Base-by-base conservation (phyloP, 2,329 filamentous ascomycete species). In the Rutstroemia sp. region DNA sequence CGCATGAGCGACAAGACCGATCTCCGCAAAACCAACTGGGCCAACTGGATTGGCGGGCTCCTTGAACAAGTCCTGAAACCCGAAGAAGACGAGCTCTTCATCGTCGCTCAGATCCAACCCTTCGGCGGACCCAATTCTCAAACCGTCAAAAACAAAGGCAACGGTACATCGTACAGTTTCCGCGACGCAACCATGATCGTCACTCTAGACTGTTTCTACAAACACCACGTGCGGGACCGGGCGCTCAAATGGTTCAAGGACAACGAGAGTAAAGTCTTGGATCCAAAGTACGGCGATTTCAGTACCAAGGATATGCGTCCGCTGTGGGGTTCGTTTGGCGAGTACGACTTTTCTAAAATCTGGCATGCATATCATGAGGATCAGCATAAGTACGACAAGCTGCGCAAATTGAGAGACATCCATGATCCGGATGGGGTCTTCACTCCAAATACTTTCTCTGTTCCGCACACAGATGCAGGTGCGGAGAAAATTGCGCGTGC, bases 131-230 rank as follows among this genome's bases (percentile, higher is more conserved):
- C 70, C 48, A 64, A 74, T 51, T 77, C 75, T 6, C 67, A 65
- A 57, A 75, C 76, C 61, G 62, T 61, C 5, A 59, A 59, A 12
- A 77, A 78, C 58, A 69, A 65, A 5, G 64, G 67, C 45, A 78
- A 78, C 50, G 76, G 75, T 7, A 78, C 75, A 0, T 68, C 75
- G 0, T 77, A 73, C 60, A 76, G 73, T 63, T 78, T 74, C 73
- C 69, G 76, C 49, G 75, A 78, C 61, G 72, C 73, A 0, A 74
- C 69, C 4, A 61, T 77, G 5, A 63, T 66, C 5, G 67, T 67
- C 38, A 70, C 66, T 0, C 67, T 76, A 17, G 76, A 79, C 56
- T 75, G 73, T 53, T 78, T 78, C 61, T 71, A 78, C 46, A 67
- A 68, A 10, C 60, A 63, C 2, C 64, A 67, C 1, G 60, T 64